Conservation (phyloP, 495 filamentous ascomycete species). For the Aspergillus olivimuriae region DNA sequence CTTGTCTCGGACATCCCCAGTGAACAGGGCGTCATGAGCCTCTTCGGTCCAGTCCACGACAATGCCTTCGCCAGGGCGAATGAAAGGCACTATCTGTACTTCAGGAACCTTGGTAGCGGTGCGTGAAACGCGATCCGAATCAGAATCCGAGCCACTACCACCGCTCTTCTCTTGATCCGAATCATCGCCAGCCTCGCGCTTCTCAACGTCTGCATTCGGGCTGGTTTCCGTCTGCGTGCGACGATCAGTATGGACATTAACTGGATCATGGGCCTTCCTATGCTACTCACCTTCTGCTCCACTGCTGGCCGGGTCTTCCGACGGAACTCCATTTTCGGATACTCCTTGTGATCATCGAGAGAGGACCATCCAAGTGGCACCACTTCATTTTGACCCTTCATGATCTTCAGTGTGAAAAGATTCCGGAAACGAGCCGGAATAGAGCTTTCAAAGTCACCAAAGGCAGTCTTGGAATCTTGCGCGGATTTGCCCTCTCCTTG, state of each 20-base stretch:
- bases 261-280: constrained; percentile 7
- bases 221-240: not conserved
- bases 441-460: constrained; percentile 32
- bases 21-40: constrained; percentile 65
- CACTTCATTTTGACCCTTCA: constrained; percentile 42
- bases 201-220: not conserved
- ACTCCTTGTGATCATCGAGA: constrained; percentile 48
- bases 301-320: constrained; percentile 12
- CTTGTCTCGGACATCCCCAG: constrained; percentile 32
- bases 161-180: constrained; percentile 9
- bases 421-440: constrained; percentile 53
- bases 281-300: constrained; percentile 13
- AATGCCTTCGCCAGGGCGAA: constrained; percentile 73
- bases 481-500: constrained; percentile 17
- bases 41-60: constrained; percentile 73
- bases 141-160: constrained; percentile 15
- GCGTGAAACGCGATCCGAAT: constrained; percentile 19
- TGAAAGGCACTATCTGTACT: constrained; percentile 51
- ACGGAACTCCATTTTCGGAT: constrained; percentile 52
- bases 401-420: constrained; percentile 65
- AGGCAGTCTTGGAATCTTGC: constrained; percentile 11
- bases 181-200: constrained; percentile 4
- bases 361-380: constrained; percentile 61
- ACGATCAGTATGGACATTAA: not conserved
- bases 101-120: constrained; percentile 14